Base-by-base conservation (phyloP, 140 eudicot species). In the Anethum foeniculum region DNA sequence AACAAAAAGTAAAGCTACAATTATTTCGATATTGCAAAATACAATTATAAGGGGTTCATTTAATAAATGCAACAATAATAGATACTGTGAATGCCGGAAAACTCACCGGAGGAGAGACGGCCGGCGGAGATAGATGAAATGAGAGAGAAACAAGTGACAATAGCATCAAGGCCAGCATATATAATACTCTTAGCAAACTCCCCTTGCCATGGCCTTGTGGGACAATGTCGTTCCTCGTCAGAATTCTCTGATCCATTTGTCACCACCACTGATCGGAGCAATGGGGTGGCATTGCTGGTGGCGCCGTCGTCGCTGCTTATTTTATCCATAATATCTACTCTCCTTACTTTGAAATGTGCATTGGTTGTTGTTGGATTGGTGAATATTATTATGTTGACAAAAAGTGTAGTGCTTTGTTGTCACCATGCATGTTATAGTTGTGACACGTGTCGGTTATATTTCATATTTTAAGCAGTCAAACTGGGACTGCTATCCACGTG, bases 41-140 rank as follows among this genome's bases (percentile, higher is more conserved):
- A 30, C 23, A 10, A 67, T 0, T 13, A 27, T 1, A 56, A 21
- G 12, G 23, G 19, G 21, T 5, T 30, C 6, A 28, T 25, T 9
- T 2, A 65, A n/a, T 2, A 65, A n/a, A 65, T 65, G 72, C 38
- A 32, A 30, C 18, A 67, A 68, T 2, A 39, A 34, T 28, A 32
- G 43, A 69, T 14, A 6, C 1, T 1, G n/a, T 28, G 43, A 1
- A 32, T 5, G 43, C 4, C 23, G 25, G 75, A 30, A 32, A 69
- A 69, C 75, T 69, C 0, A 88, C 96, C 90, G 48, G 93, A 89
- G 10, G 96, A 89, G 82, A 88, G 86, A 16, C 86, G 87, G 76
- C 97, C 97, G 65, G 91, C 93, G 23, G 96, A 90, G 82, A 92
- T 90, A 44, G 97, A 92, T 11, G 97, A 90, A 32, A 92, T 92